Base-by-base conservation (phyloP, 1,284 basidiomycete species). In the Pulveroboletus sp. region DNA sequence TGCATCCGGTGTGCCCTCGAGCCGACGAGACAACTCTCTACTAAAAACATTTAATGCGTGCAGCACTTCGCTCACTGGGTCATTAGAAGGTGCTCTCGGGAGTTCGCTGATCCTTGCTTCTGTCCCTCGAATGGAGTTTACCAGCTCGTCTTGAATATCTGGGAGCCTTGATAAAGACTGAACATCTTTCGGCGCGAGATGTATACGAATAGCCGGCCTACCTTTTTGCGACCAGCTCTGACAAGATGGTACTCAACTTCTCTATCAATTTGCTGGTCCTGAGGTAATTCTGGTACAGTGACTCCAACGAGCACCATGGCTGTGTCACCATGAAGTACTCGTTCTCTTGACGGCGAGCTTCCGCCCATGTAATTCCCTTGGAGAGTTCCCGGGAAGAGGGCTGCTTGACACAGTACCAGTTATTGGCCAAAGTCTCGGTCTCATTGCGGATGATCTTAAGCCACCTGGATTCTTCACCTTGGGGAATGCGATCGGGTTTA, bases 131-230 rank as follows among this genome's bases (percentile, higher is more conserved):
- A 86, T 73, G 0, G 79, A 65, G 4, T 72, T 75, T 18, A 78
- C 72, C 4, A 85, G 65, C 50, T 81, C 78, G 0, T 74, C 68
- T 46, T 82, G 81, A 18, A 87, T 81, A 49, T 80, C 74, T 0
- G 86, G 87, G 0, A 90, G 75, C 43, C 87, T 90, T 49, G 43
- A 36, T 22, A 12, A 39, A 5, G 10, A 36, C 17, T 8, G 11
- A 20, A 15, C 9, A 36, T n/a, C 9, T n/a, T 8, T 36, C 18
- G n/a, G 35, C 35, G 3, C n/a, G 18, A 6, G 17, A 12, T 36
- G 9, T 8, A 7, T 38, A 15, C 17, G 22, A 25, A 36, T 3
- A 20, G 33, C 17, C 12, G 17, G 10, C 40, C 26, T n/a, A 54
- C 53, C 53, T 53, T 18, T 54, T 54, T 26, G 42, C 50, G 9